These are phyloP conservation scores for Coemansia sp. DNA, from an alignment of 192 early-diverging fungal species.

Conservation along the genomic window DNA sequence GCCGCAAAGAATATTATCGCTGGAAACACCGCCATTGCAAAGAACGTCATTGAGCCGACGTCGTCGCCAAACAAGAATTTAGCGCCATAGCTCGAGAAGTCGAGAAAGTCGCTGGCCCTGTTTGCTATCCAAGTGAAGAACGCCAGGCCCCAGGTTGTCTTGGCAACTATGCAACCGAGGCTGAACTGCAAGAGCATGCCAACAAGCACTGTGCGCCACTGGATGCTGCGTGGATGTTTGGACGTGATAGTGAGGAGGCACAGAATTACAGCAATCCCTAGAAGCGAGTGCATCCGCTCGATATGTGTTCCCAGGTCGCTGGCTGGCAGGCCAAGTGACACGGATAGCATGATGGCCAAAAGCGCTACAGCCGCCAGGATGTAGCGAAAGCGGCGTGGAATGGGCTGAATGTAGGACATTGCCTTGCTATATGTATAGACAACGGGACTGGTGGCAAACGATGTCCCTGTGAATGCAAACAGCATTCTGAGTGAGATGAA, in stretches of 20 bases:
- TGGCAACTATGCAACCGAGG: constrained; percentile 76
- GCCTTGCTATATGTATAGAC: not conserved
- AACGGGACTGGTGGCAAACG: constrained; percentile 23
- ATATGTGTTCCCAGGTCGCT: constrained; percentile 59
- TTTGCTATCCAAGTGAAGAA: constrained; percentile 71
- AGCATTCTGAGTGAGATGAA: constrained; percentile 58
- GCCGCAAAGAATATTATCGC: constrained; percentile 88
- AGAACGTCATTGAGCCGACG: constrained; percentile 47
- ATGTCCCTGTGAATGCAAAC: constrained; percentile 43
- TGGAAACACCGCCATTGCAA: constrained; percentile 75
- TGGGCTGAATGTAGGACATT: constrained; percentile 18
- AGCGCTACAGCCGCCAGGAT: constrained; percentile 56
- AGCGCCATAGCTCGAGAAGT: constrained; percentile 67
- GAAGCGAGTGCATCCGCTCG: constrained; percentile 73
- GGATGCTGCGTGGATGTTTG: constrained; percentile 61
- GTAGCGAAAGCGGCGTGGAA: constrained; percentile 52
- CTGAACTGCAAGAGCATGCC: constrained; percentile 76
- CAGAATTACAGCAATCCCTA: constrained; percentile 66
- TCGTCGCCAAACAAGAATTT: constrained; percentile 67
- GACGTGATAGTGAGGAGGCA: constrained; percentile 57
- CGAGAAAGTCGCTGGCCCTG: constrained; percentile 62
- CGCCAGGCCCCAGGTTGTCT: constrained; percentile 66
- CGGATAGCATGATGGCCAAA: constrained; percentile 57
- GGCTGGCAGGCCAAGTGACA: constrained; percentile 34
- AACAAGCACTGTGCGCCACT: constrained; percentile 72